Percentiles rank a stretch among this genome's conserved stretches.
Conservation (phyloP, 1,284 basidiomycete species). For the Apiotrichum montevideense region DNA sequence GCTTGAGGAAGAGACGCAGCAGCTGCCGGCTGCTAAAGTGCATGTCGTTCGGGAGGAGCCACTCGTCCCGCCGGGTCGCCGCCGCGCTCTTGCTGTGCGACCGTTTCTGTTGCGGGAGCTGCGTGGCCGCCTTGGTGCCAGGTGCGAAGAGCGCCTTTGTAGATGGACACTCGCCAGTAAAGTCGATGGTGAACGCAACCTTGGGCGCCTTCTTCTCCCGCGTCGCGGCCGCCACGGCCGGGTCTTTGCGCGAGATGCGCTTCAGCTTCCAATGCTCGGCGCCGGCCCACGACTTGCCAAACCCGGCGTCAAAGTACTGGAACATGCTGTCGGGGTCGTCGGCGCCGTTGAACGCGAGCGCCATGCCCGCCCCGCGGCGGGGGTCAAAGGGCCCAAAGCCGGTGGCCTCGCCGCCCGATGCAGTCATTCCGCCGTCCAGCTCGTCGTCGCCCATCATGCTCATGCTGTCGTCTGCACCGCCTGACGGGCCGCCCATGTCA, state of each 20-base stretch:
- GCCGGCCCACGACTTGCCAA: conserved; percentile 95
- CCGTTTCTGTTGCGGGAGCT: conserved; percentile 52
- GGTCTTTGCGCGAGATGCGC: conserved; percentile 66
- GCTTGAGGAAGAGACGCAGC: conserved; percentile 89
- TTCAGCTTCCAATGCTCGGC: conserved; percentile 97
- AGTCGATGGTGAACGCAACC: conserved; percentile 83
- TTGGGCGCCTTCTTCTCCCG: conserved; percentile 60
- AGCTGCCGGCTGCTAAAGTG: conserved; percentile 89
- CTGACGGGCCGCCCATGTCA: conserved; percentile 57
- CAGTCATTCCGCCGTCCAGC: conserved; percentile 33
- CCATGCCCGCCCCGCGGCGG: conserved; percentile 64
- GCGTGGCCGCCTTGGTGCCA: conserved; percentile 61
- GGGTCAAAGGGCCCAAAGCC: conserved; percentile 67
- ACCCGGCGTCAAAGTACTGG: conserved; percentile 87
- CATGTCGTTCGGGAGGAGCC: conserved; percentile 90
- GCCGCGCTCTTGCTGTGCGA: conserved; percentile 49
- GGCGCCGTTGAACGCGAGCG: conserved; percentile 73
- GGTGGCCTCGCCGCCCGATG: conserved; percentile 41
- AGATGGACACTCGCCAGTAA: conserved; percentile 50
- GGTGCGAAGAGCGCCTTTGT: conserved; percentile 75
- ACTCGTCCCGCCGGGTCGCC: conserved; percentile 57
- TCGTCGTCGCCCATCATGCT: conserved; percentile 46
- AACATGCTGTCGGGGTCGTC: conserved; percentile 58
- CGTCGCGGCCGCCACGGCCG: conserved; percentile 51
- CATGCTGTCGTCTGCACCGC: conserved; percentile 47